A percentile compares a stretch with the other conserved stretches of the same genome.
Evolutionary conservation across 1,284 basidiomycete genomes (phyloP).

Genomic region (Inonotus hispidus): DNA sequence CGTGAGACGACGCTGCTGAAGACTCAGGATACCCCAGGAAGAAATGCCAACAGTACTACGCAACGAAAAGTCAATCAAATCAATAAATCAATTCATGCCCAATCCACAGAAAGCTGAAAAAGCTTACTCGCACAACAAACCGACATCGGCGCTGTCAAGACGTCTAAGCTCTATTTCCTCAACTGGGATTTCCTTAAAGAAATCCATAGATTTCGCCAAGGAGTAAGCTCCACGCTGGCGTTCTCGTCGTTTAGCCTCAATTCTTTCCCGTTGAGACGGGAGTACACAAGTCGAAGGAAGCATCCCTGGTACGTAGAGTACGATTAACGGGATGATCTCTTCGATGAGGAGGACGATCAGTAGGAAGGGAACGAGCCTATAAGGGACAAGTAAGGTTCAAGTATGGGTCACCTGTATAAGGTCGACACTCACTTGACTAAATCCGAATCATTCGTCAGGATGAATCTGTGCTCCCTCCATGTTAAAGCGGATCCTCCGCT

Average conservation of each 20-base stretch:
- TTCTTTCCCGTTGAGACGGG: constrained; percentile 75
- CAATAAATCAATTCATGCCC: too few species aligned
- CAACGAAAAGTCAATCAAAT: neutral
- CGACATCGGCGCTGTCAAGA: constrained; percentile 20
- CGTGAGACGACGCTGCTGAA: constrained; percentile 47
- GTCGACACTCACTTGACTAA: constrained; percentile 51
- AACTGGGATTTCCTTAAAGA: constrained; percentile 24
- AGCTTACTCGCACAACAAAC: constrained; percentile 30
- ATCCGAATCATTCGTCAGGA: constrained; percentile 58
- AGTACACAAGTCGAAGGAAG: constrained; percentile 85
- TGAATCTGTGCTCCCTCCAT: constrained; percentile 61
- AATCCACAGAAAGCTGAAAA: neutral
- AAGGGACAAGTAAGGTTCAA: constrained; percentile 17
- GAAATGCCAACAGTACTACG: constrained; percentile 6
- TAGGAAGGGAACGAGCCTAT: constrained; percentile 76
- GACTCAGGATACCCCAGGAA: constrained; percentile 47
- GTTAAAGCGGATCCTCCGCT: constrained; percentile 53
- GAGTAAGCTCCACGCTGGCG: constrained; percentile 35
- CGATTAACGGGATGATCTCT: constrained; percentile 79
- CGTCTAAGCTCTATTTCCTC: constrained; percentile 32
- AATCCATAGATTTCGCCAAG: constrained; percentile 6
- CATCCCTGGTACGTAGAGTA: constrained; percentile 80
- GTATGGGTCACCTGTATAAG: constrained; percentile 1
- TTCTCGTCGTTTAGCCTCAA: constrained; percentile 54
- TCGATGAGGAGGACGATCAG: constrained; percentile 72